Evolutionary conservation across 768 basidiomycete genomes (phyloP).

Genomic region (Hemileccinum rubropunctum): DNA sequence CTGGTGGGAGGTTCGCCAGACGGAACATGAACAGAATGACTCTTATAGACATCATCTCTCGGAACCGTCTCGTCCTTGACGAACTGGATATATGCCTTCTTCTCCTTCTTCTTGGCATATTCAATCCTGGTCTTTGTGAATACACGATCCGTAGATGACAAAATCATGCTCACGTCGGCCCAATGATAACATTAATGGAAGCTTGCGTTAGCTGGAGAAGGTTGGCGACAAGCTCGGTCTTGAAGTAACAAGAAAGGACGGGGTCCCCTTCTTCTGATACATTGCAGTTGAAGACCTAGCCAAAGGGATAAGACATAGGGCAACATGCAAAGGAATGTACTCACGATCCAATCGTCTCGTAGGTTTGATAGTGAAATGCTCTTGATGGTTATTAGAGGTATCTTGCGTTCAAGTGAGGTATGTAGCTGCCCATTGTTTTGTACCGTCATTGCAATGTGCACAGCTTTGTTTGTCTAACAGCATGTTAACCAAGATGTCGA

Average conservation of each 20-base stretch:
- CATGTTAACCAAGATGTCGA: background rate
- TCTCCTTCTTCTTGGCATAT: constrained; percentile 97
- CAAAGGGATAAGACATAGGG: constrained; percentile 7
- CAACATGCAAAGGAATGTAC: constrained; percentile 15
- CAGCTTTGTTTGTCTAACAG: constrained; percentile 56
- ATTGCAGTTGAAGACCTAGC: constrained; percentile 72
- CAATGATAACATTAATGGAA: constrained; percentile 67
- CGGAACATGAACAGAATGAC: constrained; percentile 81
- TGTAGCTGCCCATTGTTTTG: constrained; percentile 58
- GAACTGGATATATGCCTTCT: constrained; percentile 82
- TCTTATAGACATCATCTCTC: constrained; percentile 88
- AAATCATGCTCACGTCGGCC: constrained; percentile 61
- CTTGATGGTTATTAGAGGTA: constrained; percentile 85
- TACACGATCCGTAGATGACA: background rate
- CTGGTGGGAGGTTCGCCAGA: constrained; percentile 86
- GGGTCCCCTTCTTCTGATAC: constrained; percentile 93
- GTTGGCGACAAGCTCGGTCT: constrained; percentile 88
- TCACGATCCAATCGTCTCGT: constrained; percentile 93
- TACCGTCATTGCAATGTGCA: constrained; percentile 68
- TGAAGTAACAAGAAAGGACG: constrained; percentile 86
- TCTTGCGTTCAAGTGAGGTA: constrained; percentile 77
- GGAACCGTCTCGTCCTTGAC: constrained; percentile 83
- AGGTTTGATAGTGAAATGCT: constrained; percentile 84
- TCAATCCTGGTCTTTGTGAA: constrained; percentile 57
- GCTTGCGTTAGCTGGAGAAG: constrained; percentile 80